Evolutionary conservation across 2,329 filamentous ascomycete species (phyloP).

Genomic region (Xylaria sp.): DNA sequence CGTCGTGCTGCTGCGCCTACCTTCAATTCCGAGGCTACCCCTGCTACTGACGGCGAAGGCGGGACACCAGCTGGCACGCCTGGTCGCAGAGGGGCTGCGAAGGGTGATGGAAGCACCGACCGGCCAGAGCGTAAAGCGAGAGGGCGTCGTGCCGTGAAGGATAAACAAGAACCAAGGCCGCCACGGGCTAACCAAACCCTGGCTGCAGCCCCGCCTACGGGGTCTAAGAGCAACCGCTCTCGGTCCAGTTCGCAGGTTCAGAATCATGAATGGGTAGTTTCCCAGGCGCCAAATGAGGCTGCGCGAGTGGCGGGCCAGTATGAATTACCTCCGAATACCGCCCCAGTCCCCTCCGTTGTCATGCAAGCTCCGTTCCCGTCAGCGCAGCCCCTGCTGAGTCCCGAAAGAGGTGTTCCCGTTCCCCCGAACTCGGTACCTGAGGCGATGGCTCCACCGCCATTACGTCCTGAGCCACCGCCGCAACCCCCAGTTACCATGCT

Average conservation of each 20-base stretch:
- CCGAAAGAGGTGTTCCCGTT: slow-evolving; percentile 31
- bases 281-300: slow-evolving; percentile 43
- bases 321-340: slow-evolving; percentile 46
- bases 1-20: slow-evolving; percentile 70
- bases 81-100: slow-evolving; percentile 52
- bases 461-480: slow-evolving; percentile 57
- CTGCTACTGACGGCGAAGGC: slow-evolving; percentile 61
- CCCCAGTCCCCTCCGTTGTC: slow-evolving; percentile 47
- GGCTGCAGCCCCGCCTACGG: slow-evolving; percentile 47
- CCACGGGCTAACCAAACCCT: slow-evolving; percentile 46
- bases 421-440: slow-evolving; percentile 48
- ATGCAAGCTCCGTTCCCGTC: slow-evolving; percentile 35
- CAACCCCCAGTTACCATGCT: slow-evolving; percentile 54
- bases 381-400: slow-evolving; percentile 31
- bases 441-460: slow-evolving; percentile 58
- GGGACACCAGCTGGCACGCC: slow-evolving; percentile 61
- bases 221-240: slow-evolving; percentile 52
- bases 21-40: slow-evolving; percentile 66
- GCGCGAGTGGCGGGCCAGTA: slow-evolving; percentile 47
- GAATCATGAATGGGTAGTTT: slow-evolving; percentile 44
- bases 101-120: slow-evolving; percentile 48
- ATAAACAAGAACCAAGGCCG: slow-evolving; percentile 47
- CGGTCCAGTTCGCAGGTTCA: slow-evolving; percentile 58
- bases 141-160: slow-evolving; percentile 44
- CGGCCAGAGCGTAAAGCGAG: slow-evolving; percentile 48